phyloP scores from a whole-genome alignment of 352 stramenopile species.

The Peronospora destructor region DNA sequence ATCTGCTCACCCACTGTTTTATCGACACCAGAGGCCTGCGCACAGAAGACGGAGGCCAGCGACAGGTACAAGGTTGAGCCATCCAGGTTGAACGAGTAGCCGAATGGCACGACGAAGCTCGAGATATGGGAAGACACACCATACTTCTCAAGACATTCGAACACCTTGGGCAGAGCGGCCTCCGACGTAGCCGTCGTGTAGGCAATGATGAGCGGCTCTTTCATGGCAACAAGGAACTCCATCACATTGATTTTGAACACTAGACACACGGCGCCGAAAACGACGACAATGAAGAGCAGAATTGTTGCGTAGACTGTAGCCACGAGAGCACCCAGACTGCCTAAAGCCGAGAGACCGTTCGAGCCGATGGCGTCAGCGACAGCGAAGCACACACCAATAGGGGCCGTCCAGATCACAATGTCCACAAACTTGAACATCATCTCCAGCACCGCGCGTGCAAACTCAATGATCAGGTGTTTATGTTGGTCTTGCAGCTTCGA shows the following conservation, averaged over 20 bases:
- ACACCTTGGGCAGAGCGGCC: constrained; percentile 50
- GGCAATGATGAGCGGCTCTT: constrained; percentile 50
- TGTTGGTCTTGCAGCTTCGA: constrained; percentile 25
- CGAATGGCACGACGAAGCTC: constrained; percentile 50
- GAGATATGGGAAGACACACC: constrained; percentile 45
- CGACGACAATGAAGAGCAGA: constrained; percentile 38
- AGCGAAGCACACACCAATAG: constrained; percentile 50
- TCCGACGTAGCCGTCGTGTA: constrained; percentile 54
- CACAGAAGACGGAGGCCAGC: constrained; percentile 44
- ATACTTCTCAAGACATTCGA: constrained; percentile 47
- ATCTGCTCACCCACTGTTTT: constrained; percentile 54
- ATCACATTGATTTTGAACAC: constrained; percentile 42
- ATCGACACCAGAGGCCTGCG: constrained; percentile 37
- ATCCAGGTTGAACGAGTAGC: constrained; percentile 66
- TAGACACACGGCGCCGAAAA: constrained; percentile 37
- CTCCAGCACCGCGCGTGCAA: constrained; percentile 39
- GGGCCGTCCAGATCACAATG: constrained; percentile 58
- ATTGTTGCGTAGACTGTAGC: constrained; percentile 43
- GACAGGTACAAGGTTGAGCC: constrained; percentile 49
- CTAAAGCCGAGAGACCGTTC: constrained; percentile 40
- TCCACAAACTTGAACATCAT: constrained; percentile 70
- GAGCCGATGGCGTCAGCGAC: constrained; percentile 43
- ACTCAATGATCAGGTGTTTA: constrained; percentile 42
- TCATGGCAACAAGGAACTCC: constrained; percentile 44
- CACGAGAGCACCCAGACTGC: constrained; percentile 35